phyloP scores from a whole-genome alignment of 306 rosid species.

The Vachellia collinsii region DNA sequence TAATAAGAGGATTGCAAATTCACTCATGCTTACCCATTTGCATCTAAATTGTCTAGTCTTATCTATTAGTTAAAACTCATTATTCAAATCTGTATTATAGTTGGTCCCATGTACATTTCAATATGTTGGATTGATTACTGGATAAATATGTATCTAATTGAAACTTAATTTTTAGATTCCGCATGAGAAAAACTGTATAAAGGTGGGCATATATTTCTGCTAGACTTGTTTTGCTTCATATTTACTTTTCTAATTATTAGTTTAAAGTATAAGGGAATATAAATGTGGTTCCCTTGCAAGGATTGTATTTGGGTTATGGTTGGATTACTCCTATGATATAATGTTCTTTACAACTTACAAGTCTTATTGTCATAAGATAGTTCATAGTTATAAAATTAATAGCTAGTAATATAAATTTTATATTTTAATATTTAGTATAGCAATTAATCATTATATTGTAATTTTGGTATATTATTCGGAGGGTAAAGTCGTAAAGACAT shows the following conservation, averaged over 20 bases:
- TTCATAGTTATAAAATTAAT: no score
- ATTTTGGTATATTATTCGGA: neutral
- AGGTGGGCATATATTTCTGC: neutral
- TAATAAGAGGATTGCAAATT: no score
- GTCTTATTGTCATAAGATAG: neutral
- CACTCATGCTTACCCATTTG: no score
- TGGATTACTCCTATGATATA: conserved; percentile 8
- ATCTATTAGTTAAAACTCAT: no score
- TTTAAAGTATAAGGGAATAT: conserved; percentile 9
- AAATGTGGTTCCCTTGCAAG: conserved; percentile 1
- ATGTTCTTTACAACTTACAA: neutral
- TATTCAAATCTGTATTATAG: no score
- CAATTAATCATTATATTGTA: no score
- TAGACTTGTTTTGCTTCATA: conserved; percentile 2
- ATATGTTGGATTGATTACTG: neutral
- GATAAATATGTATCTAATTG: neutral
- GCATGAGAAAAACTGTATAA: neutral
- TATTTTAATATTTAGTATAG: no score
- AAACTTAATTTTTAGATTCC: no score
- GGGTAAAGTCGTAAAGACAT: no score
- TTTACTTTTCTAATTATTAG: neutral
- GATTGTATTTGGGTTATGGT: neutral
- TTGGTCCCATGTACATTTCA: no score
- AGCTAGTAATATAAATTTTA: no score
- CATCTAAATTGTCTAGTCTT: no score